Base-by-base conservation (phyloP, 257 asterid genomes). In the Fraxinus cuspidata region DNA sequence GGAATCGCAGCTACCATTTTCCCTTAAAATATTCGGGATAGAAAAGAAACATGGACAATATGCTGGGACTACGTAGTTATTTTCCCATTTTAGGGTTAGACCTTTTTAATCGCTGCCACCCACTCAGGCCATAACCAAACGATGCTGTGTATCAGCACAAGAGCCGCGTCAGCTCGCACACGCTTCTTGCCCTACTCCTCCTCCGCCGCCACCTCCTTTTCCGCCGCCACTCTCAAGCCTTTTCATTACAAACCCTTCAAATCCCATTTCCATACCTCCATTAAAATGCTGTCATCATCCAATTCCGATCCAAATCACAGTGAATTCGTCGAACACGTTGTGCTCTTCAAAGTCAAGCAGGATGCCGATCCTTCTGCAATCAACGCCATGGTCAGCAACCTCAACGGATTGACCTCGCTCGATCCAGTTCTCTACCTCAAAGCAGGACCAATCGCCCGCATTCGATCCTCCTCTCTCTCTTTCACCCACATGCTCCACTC, bases 401-500 rank as follows among this genome's bases (percentile, higher is more conserved):
- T 94, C 86, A 84, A 84, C 76, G 73, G 83, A 83, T 90, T 94
- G 64, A n/a, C 78, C n/a, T 85, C 96, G 15, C 94, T 94, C 84
- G 86, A 83, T 28, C 75, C 91, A 66, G 97, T 94, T 28, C 90
- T 84, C 82, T 90, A 94, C 84, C 81, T 94, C 86, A 80, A 88
- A 84, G 89, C 96, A 81, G 97, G 92, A 10, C 95, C 97, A 21
- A 78, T 94, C 4, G 49, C 88, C 70, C 84, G 90, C 19, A 82
- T 86, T 84, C 90, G 89, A 7, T 89, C 94, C 49, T 71, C 85
- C 58, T 40, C 94, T n/a, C 89, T 91, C 70, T 38, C 88, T 42
- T 94, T 92, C 90, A 94, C 97, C n/a, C 98, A 92, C 87, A 70
- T 94, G 83, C 97, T 94, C 79, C 97, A 94, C 82, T 83, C 92